phyloP scores from a whole-genome alignment of 805 yeast genomes.

The Huiozyma sinensis region DNA sequence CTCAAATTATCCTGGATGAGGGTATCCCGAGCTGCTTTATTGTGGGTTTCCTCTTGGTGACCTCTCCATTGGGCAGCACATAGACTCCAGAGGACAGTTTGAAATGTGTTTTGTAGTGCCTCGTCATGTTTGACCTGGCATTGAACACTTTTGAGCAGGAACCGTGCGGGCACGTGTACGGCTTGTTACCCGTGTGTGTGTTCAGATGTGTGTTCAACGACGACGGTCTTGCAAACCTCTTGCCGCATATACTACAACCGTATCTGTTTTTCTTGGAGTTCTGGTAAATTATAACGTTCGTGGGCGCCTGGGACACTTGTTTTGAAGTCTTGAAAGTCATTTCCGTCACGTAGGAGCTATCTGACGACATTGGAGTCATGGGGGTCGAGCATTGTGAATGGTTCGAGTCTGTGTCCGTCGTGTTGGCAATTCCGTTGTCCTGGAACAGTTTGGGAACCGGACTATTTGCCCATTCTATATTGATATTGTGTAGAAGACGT shows the following conservation, averaged over 20 bases:
- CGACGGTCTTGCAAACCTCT: slow-evolving; percentile 78
- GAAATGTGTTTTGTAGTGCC: slow-evolving; percentile 23
- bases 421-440: too few relatives aligned
- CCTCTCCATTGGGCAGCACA: slow-evolving; percentile 14
- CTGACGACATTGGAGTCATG: too few relatives aligned
- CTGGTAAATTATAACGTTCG: not conserved
- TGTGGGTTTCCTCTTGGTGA: slow-evolving; percentile 9
- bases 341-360: too few relatives aligned
- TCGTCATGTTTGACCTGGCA: slow-evolving; percentile 24
- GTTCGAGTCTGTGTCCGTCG: too few relatives aligned
- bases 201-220: slow-evolving; percentile 72
- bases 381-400: too few relatives aligned
- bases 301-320: too few relatives aligned
- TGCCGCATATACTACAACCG: slow-evolving; percentile 64
- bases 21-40: slow-evolving; percentile 6
- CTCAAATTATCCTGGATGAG: too few relatives aligned
- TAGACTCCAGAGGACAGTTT: slow-evolving; percentile 12
- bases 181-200: slow-evolving; percentile 83
- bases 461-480: too few relatives aligned
- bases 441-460: too few relatives aligned
- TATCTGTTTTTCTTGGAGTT: slow-evolving; percentile 11
- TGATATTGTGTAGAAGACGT: too few relatives aligned
- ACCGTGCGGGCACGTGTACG: slow-evolving; percentile 56
- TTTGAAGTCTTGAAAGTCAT: too few relatives aligned
- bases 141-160: slow-evolving; percentile 57